phyloP scores from a whole-genome alignment of 495 filamentous ascomycete genomes.

The Staphylotrichum longicolle region DNA sequence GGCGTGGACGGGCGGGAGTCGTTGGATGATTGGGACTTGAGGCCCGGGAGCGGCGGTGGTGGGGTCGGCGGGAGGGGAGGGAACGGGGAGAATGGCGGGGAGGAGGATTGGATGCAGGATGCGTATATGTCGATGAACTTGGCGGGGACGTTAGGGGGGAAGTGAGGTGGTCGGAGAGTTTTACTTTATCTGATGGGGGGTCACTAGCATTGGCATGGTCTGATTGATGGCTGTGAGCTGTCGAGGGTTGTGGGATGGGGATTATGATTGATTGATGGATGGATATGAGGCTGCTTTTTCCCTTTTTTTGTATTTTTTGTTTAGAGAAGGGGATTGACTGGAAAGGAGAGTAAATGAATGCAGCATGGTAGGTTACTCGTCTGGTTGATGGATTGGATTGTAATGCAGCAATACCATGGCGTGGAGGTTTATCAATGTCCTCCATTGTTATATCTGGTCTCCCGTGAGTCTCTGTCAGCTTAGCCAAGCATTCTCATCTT shows the following conservation, averaged over 20 bases:
- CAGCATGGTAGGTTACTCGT: not conserved
- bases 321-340: not conserved
- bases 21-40: constrained; percentile 30
- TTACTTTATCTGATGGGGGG: not conserved
- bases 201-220: not conserved
- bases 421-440: no score
- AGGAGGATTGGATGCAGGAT: constrained; percentile 34
- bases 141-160: constrained; percentile 28
- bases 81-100: not conserved
- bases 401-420: no score
- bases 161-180: constrained; percentile 1
- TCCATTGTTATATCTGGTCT: no score
- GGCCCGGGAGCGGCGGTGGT: constrained; percentile 19
- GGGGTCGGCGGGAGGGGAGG: constrained; percentile 9
- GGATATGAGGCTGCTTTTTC: no score
- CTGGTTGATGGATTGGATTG: no score
- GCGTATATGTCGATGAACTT: constrained; percentile 37
- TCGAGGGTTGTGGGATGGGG: not conserved
- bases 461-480: no score
- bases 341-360: not conserved
- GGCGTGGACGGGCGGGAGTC: constrained; percentile 41
- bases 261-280: not conserved
- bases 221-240: not conserved
- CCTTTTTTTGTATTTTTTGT: not conserved
- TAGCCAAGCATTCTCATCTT: no score